Evolutionary conservation across 345 rosid species (phyloP).

Genomic region (Brassica nigra): DNA sequence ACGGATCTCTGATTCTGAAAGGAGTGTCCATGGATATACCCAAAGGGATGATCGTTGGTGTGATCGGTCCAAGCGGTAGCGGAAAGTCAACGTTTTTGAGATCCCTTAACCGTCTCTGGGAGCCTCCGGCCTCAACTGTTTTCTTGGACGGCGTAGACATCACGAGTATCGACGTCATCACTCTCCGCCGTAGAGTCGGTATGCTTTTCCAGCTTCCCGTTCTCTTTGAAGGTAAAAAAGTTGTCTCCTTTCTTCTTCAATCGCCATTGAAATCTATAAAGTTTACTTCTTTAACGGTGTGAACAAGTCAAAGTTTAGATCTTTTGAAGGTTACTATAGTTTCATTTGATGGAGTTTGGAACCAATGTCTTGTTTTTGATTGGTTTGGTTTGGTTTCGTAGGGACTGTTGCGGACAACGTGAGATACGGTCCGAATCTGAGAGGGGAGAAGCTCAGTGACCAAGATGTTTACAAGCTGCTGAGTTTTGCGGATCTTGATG

Average conservation of each 20-base stretch:
- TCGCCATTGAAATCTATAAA: neutral
- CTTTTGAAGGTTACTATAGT: neutral
- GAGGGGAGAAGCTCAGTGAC: slow-evolving; percentile 64
- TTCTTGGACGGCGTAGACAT: slow-evolving; percentile 75
- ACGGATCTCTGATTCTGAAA: slow-evolving; percentile 54
- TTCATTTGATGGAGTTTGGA: neutral
- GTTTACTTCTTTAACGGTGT: neutral
- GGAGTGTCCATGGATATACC: slow-evolving; percentile 63
- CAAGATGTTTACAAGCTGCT: slow-evolving; percentile 60
- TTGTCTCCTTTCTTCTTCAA: neutral
- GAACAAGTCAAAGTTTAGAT: neutral
- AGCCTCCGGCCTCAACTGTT: slow-evolving; percentile 66
- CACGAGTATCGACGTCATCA: slow-evolving; percentile 59
- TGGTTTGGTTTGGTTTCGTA: slow-evolving; percentile 27
- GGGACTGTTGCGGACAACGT: slow-evolving; percentile 85
- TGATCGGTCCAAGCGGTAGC: slow-evolving; percentile 95
- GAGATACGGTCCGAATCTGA: slow-evolving; percentile 76
- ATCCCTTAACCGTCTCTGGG: slow-evolving; percentile 88
- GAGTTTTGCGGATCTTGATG: slow-evolving; percentile 70
- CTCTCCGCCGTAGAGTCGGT: slow-evolving; percentile 83
- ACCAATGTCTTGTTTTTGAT: neutral
- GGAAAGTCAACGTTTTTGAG: slow-evolving; percentile 86
- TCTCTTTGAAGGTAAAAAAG: slow-evolving; percentile 66
- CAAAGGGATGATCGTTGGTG: slow-evolving; percentile 65
- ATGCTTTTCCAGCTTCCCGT: slow-evolving; percentile 96